Evolutionary conservation across 2,329 filamentous ascomycete genomes (phyloP), one percentile per base, ranked within the genome.

Genomic region (Rhinocladiella mackenziei): DNA sequence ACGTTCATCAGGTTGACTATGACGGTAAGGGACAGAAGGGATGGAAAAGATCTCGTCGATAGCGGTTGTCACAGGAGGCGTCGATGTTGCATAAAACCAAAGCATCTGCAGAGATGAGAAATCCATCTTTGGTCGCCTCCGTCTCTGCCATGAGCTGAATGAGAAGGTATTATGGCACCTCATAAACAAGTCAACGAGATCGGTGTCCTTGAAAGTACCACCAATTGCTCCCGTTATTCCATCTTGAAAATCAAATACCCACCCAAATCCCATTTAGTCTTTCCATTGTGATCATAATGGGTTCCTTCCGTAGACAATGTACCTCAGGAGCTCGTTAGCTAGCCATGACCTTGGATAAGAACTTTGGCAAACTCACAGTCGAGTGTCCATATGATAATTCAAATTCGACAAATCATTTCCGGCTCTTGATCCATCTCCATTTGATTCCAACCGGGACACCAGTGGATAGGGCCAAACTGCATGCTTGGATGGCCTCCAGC

Each of bases 381-480:
- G 45, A 28, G 45, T 49, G 15, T 49, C 46, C 26, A 53, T 23
- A 35, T 53, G 50, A 37, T 49, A 41, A 4, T 35, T 39, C 2
- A 41, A 36, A n/a, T 53, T 53, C 3, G 34, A 33, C 15, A 53
- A 32, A 30, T 53, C 67, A 39, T 50, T 59, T 37, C 62, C 64
- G 3, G 69, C 67, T 9, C 61, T 59, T 4, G 59, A 41, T 67
- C 57, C 3, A 69, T 58, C 10, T 65, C 58, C 23, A 64, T 62
- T 9, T 51, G 59, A 0, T 56, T 43, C 48, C 58, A 61, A 1
- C 64, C 64, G 8, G 50, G 1, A 66, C 56, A 4, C 64, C 56
- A 4, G 65, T 68, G 39, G 65, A 66, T 7, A 67, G 56, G 3
- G 64, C 65, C 10, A 68, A 53, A 3, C 61, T 60, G 45, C 65